These are phyloP conservation scores for Decorospora gaudefroyi DNA, from an alignment of 2,329 filamentous ascomycete genomes.

Conservation along the genomic window DNA sequence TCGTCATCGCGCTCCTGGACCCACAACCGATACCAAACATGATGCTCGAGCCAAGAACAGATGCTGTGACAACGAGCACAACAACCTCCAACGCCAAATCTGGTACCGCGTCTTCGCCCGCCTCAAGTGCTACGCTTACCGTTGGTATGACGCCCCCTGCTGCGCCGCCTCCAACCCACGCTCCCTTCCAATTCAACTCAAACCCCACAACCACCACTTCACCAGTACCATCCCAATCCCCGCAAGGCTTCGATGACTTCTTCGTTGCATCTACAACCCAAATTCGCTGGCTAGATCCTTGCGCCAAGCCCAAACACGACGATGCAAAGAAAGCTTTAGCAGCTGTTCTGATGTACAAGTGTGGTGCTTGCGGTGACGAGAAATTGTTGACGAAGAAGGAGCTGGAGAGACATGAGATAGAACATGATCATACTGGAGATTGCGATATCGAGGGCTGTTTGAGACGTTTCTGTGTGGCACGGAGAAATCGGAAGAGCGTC, in stretches of 20 bases:
- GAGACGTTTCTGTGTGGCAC: slow-evolving; percentile 34
- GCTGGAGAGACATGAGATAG: slow-evolving; percentile 27
- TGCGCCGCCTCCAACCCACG: background rate
- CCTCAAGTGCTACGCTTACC: slow-evolving; percentile 1
- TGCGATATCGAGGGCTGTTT: slow-evolving; percentile 24
- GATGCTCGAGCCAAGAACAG: background rate
- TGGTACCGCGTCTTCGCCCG: background rate
- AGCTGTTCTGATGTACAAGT: slow-evolving; percentile 25
- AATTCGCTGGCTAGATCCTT: slow-evolving; percentile 32
- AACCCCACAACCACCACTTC: slow-evolving; percentile 2
- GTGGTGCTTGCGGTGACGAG: slow-evolving; percentile 28
- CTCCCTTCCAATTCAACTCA: slow-evolving; percentile 26
- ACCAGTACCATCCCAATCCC: background rate
- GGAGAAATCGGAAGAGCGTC: background rate
- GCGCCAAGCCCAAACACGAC: slow-evolving; percentile 8
- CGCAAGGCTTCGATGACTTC: slow-evolving; percentile 14
- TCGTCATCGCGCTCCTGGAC: slow-evolving; percentile 33
- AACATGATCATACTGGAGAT: slow-evolving; percentile 31
- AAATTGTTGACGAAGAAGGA: slow-evolving; percentile 35
- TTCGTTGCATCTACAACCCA: slow-evolving; percentile 33
- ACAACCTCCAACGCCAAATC: background rate
- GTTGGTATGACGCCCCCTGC: background rate
- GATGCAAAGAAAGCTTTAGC: slow-evolving; percentile 18
- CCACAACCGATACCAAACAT: slow-evolving; percentile 5
- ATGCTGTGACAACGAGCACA: background rate